phyloP scores from a whole-genome alignment of 495 filamentous ascomycete species.

The Tuber calosporum region DNA sequence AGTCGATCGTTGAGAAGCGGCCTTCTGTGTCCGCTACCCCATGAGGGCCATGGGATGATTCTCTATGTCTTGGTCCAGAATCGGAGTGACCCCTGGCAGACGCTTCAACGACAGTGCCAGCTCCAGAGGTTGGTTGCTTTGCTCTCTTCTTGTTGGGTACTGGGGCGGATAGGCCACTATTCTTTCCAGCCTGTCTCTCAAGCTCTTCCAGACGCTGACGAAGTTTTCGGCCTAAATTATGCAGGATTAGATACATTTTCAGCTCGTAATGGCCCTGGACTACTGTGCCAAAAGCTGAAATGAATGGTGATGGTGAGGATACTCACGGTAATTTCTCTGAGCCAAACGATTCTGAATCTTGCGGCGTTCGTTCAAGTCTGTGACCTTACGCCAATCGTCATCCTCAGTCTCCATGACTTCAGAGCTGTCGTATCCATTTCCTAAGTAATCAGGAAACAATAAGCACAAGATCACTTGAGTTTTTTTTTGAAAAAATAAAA shows the following conservation, averaged over 20 bases:
- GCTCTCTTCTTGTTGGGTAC: constrained; percentile 24
- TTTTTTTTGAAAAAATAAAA: neutral
- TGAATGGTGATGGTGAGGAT: neutral
- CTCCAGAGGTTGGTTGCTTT: constrained; percentile 15
- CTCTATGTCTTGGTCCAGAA: neutral
- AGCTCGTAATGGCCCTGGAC: neutral
- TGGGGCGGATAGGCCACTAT: constrained; percentile 16
- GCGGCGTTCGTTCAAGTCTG: constrained; percentile 63
- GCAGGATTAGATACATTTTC: constrained; percentile 13
- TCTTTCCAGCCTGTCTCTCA: constrained; percentile 39
- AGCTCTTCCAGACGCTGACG: constrained; percentile 38
- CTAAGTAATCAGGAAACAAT: constrained; percentile 15
- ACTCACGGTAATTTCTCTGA: constrained; percentile 69
- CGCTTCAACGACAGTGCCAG: constrained; percentile 7
- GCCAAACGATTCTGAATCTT: constrained; percentile 70
- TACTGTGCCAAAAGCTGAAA: neutral
- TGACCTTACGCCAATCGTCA: constrained; percentile 74
- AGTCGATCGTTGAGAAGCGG: neutral
- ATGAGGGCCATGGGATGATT: neutral
- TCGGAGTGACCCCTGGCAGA: neutral
- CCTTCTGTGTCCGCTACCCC: neutral
- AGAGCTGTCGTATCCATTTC: constrained; percentile 40
- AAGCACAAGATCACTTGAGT: constrained; percentile 10
- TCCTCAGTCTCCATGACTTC: constrained; percentile 42
- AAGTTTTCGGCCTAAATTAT: constrained; percentile 37